Percentiles rank a stretch among this genome's conserved stretches.
Conservation (phyloP, 1,284 basidiomycete species). For the Irpex lacteus region DNA sequence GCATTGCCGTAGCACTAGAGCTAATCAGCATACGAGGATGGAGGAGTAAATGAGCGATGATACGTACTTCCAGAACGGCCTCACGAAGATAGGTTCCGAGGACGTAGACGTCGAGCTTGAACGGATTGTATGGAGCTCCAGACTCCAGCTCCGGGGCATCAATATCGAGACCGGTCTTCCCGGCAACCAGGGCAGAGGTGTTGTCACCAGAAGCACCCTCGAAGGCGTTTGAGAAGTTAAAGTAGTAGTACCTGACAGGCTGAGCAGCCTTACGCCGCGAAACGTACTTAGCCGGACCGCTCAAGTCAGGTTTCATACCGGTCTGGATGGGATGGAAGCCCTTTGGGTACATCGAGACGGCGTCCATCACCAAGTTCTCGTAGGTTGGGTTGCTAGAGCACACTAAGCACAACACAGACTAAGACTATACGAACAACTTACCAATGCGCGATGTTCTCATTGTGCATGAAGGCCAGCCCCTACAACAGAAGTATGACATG, state of each 20-base stretch:
- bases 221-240: slow-evolving; percentile 4
- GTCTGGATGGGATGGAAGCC: slow-evolving; percentile 24
- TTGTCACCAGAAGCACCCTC: not conserved
- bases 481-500: slow-evolving; percentile 13
- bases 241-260: slow-evolving; percentile 2
- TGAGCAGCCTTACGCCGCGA: not conserved
- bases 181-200: slow-evolving; percentile 13
- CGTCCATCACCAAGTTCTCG: slow-evolving; percentile 37
- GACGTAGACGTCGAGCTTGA: slow-evolving; percentile 9
- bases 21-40: not conserved
- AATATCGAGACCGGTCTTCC: slow-evolving; percentile 19
- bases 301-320: not conserved
- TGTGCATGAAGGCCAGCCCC: slow-evolving; percentile 39
- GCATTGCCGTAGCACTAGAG: not conserved
- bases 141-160: slow-evolving; percentile 14
- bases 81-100: slow-evolving; percentile 1
- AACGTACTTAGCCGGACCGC: not conserved
- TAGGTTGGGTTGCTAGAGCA: slow-evolving; percentile 32
- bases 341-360: slow-evolving; percentile 21
- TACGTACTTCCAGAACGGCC: not conserved
- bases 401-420: not conserved
- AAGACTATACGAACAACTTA: slow-evolving; percentile 19
- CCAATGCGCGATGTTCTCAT: slow-evolving; percentile 37
- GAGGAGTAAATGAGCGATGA: no score
- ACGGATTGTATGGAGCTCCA: slow-evolving; percentile 4